Evolutionary conservation across 768 basidiomycete species (phyloP), one percentile per base, ranked within the genome.

Genomic region (Dioszegia aurantiaca): DNA sequence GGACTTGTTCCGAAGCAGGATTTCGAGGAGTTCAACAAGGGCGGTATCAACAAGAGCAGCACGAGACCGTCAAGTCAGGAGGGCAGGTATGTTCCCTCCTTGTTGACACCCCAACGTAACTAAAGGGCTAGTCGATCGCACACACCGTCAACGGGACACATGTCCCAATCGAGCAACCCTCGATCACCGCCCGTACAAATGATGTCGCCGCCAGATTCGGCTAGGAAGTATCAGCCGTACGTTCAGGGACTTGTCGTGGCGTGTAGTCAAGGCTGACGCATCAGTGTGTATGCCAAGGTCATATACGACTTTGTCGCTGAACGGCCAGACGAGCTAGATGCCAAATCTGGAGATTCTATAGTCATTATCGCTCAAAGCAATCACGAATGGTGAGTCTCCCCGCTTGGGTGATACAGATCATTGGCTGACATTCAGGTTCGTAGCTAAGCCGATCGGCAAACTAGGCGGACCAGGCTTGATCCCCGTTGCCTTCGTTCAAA

Each of bases 321-420:
- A 77, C 84, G 95, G 43, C 83, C 89, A 3, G 95, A 99, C 74
- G 95, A 99, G 72, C 85, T 99, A 44, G 93, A 94, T 60, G 94
- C 94, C 1, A 91, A 88, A 69, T 84, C 86, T 0, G 94, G 93
- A 33, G 95, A 99, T 69, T 83, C 89, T 8, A 89, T 99, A 73
- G 88, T 93, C 17, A 90, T 99, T 60, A 95, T 98, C 56, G 95
- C 95, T 0, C 95, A 98, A 77, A 97, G 93, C n/a, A 99, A 98
- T 73, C 90, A 91, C 63, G 95, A 99, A 77, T 99, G 95, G 95
- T 78, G 33, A 51, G 77, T 42, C 3, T 19, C 19, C 26, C 1
- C 17, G 36, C 11, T 16, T 3, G 16, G 16, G 10, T 41, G 33
- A 1, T 6, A 14, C n/a, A n/a, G n/a, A n/a, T n/a, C n/a, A n/a